Evolutionary conservation across 805 yeast genomes (phyloP).

Genomic region (Candida nonsorbophila): DNA sequence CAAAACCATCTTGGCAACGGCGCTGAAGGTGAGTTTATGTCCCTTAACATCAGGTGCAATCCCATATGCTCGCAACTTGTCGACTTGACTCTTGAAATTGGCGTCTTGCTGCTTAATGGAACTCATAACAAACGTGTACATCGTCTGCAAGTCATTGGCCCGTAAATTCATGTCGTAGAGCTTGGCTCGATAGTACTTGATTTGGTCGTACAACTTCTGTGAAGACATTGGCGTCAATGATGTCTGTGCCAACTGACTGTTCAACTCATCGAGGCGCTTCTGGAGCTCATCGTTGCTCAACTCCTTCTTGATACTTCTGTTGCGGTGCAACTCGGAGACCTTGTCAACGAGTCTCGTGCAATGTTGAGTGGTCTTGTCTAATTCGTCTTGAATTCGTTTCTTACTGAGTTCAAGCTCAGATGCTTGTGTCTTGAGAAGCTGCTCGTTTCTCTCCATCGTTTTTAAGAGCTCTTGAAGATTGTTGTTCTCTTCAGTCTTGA

Average conservation of each 20-base stretch:
- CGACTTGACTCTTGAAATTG: slow-evolving; percentile 12
- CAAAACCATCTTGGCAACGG: slow-evolving; percentile 32
- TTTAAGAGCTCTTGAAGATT: not conserved
- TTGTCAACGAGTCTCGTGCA: slow-evolving; percentile 25
- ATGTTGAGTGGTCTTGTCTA: slow-evolving; percentile 21
- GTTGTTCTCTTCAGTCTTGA: not conserved
- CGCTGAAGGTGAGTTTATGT: slow-evolving; percentile 21
- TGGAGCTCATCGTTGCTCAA: slow-evolving; percentile 7
- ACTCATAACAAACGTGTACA: slow-evolving; percentile 26
- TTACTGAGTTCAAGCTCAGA: slow-evolving; percentile 21
- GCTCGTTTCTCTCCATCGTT: slow-evolving; percentile 24
- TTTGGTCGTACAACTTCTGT: slow-evolving; percentile 36
- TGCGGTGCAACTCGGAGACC: slow-evolving; percentile 14
- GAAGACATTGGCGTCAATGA: slow-evolving; percentile 13
- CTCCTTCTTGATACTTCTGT: too few species aligned
- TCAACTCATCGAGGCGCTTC: slow-evolving; percentile 24
- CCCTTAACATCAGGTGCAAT: slow-evolving; percentile 3
- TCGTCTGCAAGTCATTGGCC: slow-evolving; percentile 27
- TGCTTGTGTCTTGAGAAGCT: slow-evolving; percentile 23
- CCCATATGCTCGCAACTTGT: not conserved
- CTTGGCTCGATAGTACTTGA: slow-evolving; percentile 42
- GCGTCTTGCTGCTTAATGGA: slow-evolving; percentile 23
- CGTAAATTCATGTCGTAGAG: slow-evolving; percentile 37
- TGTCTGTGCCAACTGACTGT: slow-evolving; percentile 14
- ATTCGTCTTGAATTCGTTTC: slow-evolving; percentile 22